Base-by-base conservation (phyloP, 345 rosid species). In the Carallia pectinifolia region DNA sequence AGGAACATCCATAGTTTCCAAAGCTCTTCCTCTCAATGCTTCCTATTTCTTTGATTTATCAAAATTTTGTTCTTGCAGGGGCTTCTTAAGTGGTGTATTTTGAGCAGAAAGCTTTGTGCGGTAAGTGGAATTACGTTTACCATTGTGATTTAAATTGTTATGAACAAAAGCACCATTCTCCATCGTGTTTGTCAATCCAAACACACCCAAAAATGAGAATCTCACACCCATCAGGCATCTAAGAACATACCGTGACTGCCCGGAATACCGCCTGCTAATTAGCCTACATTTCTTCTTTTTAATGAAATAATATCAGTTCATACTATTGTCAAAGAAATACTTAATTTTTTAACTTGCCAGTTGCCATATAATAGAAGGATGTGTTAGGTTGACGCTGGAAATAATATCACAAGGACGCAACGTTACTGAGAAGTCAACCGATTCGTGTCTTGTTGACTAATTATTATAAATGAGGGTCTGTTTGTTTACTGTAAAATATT, bases 21-120 rank as follows among this genome's bases (percentile, higher is more conserved):
- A 47, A n/a, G 58, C 50, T 53, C 40, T 56, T 72, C 18, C 8
- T 64, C 6, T 30, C 6, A 27, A 19, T 56, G 19, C 53, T 18
- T 69, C 55, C 6, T 6, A 37, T 40, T 37, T 27, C 37, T 33
- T 52, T 71, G 58, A 64, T 10, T 39, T n/a, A 33, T 61, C 38
- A 15, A 38, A 23, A 15, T 67, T 0, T 66, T 73, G 53, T 38
- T 63, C 67, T 69, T 81, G 76, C 65, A 89, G 96, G 96, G 86
- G 81, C 44, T 87, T 89, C 79, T 76, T 87, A 67, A 79, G 88
- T 54, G 61, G 86, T 61, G 84, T 81, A n/a, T 81, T 80, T 61
- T 87, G 80, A 85, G 65, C 1, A 7, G 37, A 38, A 48, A 34
- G 6, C 4, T 44, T 10, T 18, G 48, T 48, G 27, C 23, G 31